Evolutionary conservation across 345 rosid genomes (phyloP).

Genomic region (Angophora floribunda): DNA sequence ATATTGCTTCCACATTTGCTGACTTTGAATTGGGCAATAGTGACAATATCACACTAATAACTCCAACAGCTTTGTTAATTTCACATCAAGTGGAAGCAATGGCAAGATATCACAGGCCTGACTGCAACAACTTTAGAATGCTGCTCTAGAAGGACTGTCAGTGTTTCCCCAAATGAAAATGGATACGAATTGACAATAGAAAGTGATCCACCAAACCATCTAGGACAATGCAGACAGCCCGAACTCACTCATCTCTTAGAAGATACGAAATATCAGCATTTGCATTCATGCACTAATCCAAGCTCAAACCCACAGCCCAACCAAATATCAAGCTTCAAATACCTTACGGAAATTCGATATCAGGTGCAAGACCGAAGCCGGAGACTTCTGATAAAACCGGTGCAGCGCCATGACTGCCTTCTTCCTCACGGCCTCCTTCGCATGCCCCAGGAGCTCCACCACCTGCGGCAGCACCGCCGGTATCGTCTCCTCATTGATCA

Average conservation of each 20-base stretch:
- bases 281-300: neutral
- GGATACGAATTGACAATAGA: neutral
- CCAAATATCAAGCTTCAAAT: neutral
- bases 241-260: neutral
- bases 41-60: neutral
- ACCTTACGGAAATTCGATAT: slow-evolving; percentile 88
- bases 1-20: neutral
- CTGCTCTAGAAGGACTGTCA: neutral
- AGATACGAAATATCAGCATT: neutral
- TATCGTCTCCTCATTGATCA: slow-evolving; percentile 97
- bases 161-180: neutral
- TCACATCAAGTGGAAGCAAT: neutral
- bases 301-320: neutral
- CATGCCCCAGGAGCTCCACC: slow-evolving; percentile 69
- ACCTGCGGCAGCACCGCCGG: slow-evolving; percentile 96
- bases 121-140: neutral
- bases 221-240: neutral
- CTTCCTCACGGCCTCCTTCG: slow-evolving; percentile 91
- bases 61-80: neutral
- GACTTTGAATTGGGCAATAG: neutral
- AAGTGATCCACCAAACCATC: neutral
- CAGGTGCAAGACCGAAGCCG: slow-evolving; percentile 83
- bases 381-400: slow-evolving; percentile 81
- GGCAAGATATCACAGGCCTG: neutral
- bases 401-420: slow-evolving; percentile 99